Percentiles rank a stretch among this genome's conserved stretches.
Evolutionary conservation across 2,329 filamentous ascomycete genomes (phyloP).

Genomic region (Atkinsonella hypoxylon): DNA sequence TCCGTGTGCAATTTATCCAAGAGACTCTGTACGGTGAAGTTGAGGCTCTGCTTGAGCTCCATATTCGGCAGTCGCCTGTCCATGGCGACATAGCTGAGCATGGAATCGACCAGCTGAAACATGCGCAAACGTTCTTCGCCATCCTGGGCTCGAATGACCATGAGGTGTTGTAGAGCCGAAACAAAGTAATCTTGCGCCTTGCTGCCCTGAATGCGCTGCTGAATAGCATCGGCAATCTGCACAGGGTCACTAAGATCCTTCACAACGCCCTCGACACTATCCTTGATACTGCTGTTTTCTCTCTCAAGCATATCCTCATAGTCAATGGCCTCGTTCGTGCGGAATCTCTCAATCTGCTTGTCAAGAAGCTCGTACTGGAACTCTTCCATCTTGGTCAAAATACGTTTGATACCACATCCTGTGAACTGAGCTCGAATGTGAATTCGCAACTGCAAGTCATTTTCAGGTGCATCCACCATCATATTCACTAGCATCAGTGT

Average conservation of each 20-base stretch:
- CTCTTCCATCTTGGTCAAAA: constrained; percentile 91
- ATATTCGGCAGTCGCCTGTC: constrained; percentile 89
- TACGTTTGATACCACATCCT: constrained; percentile 86
- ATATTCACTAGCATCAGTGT: constrained; percentile 94
- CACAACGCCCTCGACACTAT: constrained; percentile 71
- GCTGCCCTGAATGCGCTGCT: constrained; percentile 69
- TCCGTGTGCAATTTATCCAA: constrained; percentile 95
- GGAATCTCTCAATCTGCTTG: constrained; percentile 92
- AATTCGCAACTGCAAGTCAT: constrained; percentile 79
- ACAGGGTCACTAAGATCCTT: constrained; percentile 87
- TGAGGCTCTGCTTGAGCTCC: constrained; percentile 94
- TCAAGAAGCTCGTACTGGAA: constrained; percentile 98
- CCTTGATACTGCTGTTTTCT: constrained; percentile 82
- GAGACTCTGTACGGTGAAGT: constrained; percentile 91
- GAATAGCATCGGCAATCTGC: constrained; percentile 91
- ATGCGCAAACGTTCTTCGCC: constrained; percentile 84
- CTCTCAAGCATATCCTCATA: constrained; percentile 94
- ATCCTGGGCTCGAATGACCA: constrained; percentile 84
- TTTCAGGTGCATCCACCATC: constrained; percentile 82
- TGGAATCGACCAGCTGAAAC: constrained; percentile 97
- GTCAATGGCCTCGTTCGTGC: constrained; percentile 90
- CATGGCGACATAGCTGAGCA: constrained; percentile 98
- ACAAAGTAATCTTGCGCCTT: constrained; percentile 91
- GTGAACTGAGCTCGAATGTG: constrained; percentile 95
- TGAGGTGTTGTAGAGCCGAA: constrained; percentile 86